Evolutionary conservation across 2,329 filamentous ascomycete genomes (phyloP).

Genomic region (Fusarium brevicatenulatum): DNA sequence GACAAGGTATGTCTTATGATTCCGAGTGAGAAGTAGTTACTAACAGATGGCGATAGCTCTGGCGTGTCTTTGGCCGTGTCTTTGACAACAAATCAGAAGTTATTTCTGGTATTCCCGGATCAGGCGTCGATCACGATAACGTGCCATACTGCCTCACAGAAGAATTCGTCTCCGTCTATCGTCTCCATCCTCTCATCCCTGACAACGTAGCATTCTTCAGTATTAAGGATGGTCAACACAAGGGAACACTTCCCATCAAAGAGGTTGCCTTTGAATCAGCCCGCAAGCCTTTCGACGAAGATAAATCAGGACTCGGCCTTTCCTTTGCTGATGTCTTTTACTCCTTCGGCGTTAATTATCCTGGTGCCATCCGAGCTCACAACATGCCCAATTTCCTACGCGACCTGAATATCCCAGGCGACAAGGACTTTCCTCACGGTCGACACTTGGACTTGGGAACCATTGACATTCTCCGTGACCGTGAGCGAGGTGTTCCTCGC

Average conservation of each 20-base stretch:
- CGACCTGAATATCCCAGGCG: neutral
- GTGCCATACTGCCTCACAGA: constrained; percentile 16
- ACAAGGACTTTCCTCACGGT: constrained; percentile 13
- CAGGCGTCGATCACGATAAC: constrained; percentile 9
- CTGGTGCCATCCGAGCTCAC: constrained; percentile 20
- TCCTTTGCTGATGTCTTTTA: constrained; percentile 20
- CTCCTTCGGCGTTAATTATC: constrained; percentile 20
- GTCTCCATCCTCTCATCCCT: constrained; percentile 16
- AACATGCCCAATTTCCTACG: constrained; percentile 26
- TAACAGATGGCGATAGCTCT: neutral
- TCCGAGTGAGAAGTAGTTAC: no score
- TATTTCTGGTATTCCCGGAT: constrained; percentile 23
- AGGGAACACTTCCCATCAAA: constrained; percentile 7
- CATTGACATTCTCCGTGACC: constrained; percentile 29
- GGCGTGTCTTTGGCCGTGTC: constrained; percentile 9
- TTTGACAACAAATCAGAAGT: constrained; percentile 30
- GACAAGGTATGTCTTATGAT: constrained; percentile 5
- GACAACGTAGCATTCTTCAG: constrained; percentile 25
- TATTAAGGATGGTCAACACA: constrained; percentile 3
- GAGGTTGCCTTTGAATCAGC: constrained; percentile 18
- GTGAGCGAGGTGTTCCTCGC: constrained; percentile 23
- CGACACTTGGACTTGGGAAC: constrained; percentile 21
- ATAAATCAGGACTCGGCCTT: neutral
- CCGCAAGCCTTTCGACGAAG: neutral
- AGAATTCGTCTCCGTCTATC: constrained; percentile 28